Conservation (phyloP, 1,284 basidiomycete species). For the Thecaphora thlaspeos region DNA sequence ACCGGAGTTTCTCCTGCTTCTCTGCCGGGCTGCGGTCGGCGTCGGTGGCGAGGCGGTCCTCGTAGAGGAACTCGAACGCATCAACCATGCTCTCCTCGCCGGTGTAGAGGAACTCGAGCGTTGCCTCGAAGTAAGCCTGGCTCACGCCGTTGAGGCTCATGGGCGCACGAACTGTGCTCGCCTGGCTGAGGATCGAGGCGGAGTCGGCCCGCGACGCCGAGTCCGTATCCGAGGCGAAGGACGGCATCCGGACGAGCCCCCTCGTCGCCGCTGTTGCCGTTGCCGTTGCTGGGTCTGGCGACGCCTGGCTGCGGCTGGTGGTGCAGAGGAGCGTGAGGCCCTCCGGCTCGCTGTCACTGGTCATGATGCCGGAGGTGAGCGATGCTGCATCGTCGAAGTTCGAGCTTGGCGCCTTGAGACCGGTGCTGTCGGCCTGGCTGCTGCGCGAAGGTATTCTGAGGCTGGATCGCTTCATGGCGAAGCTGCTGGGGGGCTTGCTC, state of each 20-base stretch:
- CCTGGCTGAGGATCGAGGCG: conserved; percentile 20
- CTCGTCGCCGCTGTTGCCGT: too few relatives aligned
- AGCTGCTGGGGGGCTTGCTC: conserved; percentile 35
- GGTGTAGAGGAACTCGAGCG: conserved; percentile 49
- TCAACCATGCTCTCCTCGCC: conserved; percentile 45
- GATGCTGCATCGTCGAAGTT: conserved; percentile 24
- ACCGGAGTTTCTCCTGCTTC: conserved; percentile 77
- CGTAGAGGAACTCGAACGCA: conserved; percentile 46
- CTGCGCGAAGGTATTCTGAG: conserved; percentile 19
- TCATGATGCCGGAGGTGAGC: conserved; percentile 21
- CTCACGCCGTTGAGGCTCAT: conserved; percentile 35
- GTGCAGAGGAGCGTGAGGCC: conserved; percentile 3
- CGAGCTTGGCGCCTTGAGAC: too few relatives aligned
- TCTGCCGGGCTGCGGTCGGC: conserved; percentile 66
- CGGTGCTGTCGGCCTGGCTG: too few relatives aligned
- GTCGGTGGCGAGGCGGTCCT: conserved; percentile 31
- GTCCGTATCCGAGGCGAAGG: conserved; percentile 24
- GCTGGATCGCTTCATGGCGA: conserved; percentile 23
- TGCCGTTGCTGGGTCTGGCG: not conserved
- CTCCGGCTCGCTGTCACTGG: conserved; percentile 44
- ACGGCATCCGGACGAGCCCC: conserved; percentile 2
- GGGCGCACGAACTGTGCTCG: conserved; percentile 36
- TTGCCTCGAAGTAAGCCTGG: conserved; percentile 42
- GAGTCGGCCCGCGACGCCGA: conserved; percentile 14
- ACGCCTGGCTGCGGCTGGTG: not conserved